A percentile compares a stretch with the other conserved stretches of the same genome.
phyloP scores from a whole-genome alignment of 352 stramenopile species.

The Aphanomyces euteiches region DNA sequence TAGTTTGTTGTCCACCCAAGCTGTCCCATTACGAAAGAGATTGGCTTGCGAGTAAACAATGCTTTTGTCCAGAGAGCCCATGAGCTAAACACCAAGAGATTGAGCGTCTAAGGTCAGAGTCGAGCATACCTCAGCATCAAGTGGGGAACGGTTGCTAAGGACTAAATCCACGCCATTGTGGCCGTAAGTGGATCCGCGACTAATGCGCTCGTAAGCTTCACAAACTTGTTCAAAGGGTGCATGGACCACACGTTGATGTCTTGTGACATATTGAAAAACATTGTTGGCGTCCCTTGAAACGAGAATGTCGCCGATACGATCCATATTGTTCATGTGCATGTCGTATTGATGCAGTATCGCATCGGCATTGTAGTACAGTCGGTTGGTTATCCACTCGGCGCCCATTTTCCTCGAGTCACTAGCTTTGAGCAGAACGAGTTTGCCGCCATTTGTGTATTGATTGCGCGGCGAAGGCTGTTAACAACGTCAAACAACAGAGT shows the following conservation, averaged over 20 bases:
- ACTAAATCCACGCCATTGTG: background rate
- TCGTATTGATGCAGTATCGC: background rate
- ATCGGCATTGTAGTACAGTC: conserved; percentile 13
- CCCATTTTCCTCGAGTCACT: background rate
- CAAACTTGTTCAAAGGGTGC: background rate
- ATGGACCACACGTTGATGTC: background rate
- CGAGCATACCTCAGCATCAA: conserved; percentile 8
- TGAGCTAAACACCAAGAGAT: conserved; percentile 1
- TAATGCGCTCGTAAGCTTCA: conserved; percentile 2
- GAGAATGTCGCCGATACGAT: background rate
- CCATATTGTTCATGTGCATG: background rate
- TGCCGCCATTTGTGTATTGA: background rate
- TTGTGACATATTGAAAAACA: conserved; percentile 1
- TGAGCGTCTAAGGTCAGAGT: background rate
- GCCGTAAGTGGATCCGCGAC: background rate
- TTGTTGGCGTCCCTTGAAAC: background rate
- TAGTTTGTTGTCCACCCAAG: conserved; percentile 15
- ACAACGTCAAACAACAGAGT: background rate
- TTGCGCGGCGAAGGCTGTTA: background rate
- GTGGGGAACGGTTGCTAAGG: background rate
- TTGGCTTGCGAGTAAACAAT: conserved; percentile 25
- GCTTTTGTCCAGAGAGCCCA: background rate
- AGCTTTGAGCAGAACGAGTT: background rate
- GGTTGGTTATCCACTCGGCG: conserved; percentile 13
- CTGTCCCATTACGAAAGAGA: background rate